A percentile compares a stretch with the other conserved stretches of the same genome.
Conservation (phyloP, 2,329 filamentous ascomycete species). For the Triangularia setosa region DNA sequence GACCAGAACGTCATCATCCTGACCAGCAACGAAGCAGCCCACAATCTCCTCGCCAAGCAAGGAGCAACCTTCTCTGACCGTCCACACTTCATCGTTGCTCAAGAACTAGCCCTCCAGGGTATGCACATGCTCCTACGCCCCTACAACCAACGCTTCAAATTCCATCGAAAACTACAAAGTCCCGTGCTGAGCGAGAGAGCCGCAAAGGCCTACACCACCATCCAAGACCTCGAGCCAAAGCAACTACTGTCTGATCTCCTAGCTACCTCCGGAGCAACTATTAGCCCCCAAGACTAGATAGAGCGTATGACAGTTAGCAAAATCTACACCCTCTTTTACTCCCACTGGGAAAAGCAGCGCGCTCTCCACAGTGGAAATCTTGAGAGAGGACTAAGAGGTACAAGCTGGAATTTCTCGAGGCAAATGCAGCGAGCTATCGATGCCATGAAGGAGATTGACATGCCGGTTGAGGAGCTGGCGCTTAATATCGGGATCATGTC, state of each 20-base stretch:
- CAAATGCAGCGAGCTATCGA: constrained; percentile 24
- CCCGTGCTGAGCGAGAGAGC: constrained; percentile 31
- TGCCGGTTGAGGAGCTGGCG: constrained; percentile 31
- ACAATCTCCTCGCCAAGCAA: constrained; percentile 38
- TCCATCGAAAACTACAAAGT: constrained; percentile 38
- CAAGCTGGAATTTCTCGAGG: constrained; percentile 33
- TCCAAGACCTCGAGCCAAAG: constrained; percentile 45
- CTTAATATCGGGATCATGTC: constrained; percentile 32
- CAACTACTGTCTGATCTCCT: constrained; percentile 42
- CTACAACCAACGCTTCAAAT: constrained; percentile 38
- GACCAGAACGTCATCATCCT: constrained; percentile 37
- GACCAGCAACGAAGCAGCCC: constrained; percentile 35
- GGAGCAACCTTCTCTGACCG: constrained; percentile 39
- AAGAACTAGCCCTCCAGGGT: constrained; percentile 32
- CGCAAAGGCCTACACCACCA: constrained; percentile 34
- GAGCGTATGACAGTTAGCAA: constrained; percentile 37
- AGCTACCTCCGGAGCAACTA: constrained; percentile 24
- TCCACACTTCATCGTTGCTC: constrained; percentile 36
- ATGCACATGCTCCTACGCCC: constrained; percentile 40
- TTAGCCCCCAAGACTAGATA: constrained; percentile 31
- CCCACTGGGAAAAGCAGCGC: constrained; percentile 24
- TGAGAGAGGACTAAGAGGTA: constrained; percentile 19
- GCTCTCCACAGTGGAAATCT: constrained; percentile 29
- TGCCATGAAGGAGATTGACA: constrained; percentile 13
- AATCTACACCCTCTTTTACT: constrained; percentile 37